Conservation (phyloP, 805 yeast genomes). For the Candida gorgasii region DNA sequence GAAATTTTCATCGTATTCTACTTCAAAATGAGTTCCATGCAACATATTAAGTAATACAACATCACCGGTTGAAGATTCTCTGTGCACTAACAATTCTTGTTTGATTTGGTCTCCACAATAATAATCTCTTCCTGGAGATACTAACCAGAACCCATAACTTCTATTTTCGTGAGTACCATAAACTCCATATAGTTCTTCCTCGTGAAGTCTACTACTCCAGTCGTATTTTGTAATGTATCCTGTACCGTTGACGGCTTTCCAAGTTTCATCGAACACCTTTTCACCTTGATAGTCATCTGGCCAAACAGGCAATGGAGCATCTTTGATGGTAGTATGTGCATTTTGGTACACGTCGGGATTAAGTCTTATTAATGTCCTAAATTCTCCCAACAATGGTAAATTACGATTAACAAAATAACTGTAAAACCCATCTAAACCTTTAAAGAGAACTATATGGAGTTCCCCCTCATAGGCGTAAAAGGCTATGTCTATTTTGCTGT, state of each 20-base stretch:
- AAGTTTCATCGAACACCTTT: conserved; percentile 13
- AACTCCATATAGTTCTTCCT: conserved; percentile 16
- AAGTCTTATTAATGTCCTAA: conserved; percentile 11
- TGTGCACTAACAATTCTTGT: conserved; percentile 14
- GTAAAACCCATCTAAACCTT: conserved; percentile 13
- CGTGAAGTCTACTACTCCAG: conserved; percentile 14
- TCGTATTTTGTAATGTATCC: conserved; percentile 14
- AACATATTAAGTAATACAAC: conserved; percentile 15
- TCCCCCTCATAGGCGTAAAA: conserved; percentile 12
- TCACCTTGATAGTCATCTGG: conserved; percentile 11
- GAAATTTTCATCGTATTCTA: conserved; percentile 10
- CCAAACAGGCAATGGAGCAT: conserved; percentile 11
- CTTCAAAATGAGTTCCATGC: conserved; percentile 16
- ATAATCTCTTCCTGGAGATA: conserved; percentile 15
- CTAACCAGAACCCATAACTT: conserved; percentile 14
- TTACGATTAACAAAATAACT: conserved; percentile 11
- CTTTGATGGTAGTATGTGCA: conserved; percentile 12
- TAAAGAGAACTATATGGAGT: conserved; percentile 11
- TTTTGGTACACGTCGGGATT: conserved; percentile 13
- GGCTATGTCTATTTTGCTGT: conserved; percentile 9
- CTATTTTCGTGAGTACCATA: conserved; percentile 10
- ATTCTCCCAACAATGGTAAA: conserved; percentile 11
- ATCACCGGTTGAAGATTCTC: conserved; percentile 15
- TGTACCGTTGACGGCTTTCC: background rate
- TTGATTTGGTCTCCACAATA: conserved; percentile 14